phyloP scores from a whole-genome alignment of 192 early-diverging fungal species.

The Dissophora globulifera region DNA sequence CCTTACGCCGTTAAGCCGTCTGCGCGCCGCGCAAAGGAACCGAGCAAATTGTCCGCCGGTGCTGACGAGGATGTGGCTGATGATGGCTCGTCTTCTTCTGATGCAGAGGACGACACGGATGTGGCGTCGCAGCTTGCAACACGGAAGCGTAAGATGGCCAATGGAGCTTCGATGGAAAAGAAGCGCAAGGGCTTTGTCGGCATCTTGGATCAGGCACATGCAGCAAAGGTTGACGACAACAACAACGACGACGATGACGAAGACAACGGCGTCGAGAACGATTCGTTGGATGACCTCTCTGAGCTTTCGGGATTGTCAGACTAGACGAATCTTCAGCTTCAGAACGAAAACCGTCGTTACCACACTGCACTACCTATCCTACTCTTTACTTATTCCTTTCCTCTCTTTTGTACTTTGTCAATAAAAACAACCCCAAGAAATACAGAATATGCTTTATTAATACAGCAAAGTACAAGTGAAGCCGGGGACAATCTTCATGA shows the following conservation, averaged over 20 bases:
- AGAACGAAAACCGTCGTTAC: too few relatives aligned
- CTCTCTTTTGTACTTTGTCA: too few relatives aligned
- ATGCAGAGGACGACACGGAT: constrained; percentile 22
- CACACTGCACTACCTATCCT: neutral
- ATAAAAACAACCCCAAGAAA: too few relatives aligned
- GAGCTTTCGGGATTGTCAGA: constrained; percentile 49
- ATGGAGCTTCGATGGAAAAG: constrained; percentile 20
- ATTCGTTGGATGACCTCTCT: constrained; percentile 48
- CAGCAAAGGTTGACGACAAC: neutral
- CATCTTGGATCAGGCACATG: too few relatives aligned
- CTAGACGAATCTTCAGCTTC: too few relatives aligned
- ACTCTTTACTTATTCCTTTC: constrained; percentile 9
- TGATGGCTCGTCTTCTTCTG: constrained; percentile 23
- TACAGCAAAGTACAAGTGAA: constrained; percentile 1
- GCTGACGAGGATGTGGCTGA: constrained; percentile 18
- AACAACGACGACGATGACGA: constrained; percentile 23
- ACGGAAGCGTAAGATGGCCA: constrained; percentile 29
- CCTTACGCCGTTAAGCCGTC: constrained; percentile 47
- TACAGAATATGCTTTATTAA: neutral
- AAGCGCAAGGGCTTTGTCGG: constrained; percentile 26
- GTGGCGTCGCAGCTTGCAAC: neutral
- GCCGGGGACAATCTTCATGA: neutral
- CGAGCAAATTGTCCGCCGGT: constrained; percentile 24
- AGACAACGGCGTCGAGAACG: constrained; percentile 22
- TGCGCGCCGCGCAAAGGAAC: constrained; percentile 31